Base-by-base conservation (phyloP, 2,329 filamentous ascomycete species). In the Neopestalotiopsis clavispora region DNA sequence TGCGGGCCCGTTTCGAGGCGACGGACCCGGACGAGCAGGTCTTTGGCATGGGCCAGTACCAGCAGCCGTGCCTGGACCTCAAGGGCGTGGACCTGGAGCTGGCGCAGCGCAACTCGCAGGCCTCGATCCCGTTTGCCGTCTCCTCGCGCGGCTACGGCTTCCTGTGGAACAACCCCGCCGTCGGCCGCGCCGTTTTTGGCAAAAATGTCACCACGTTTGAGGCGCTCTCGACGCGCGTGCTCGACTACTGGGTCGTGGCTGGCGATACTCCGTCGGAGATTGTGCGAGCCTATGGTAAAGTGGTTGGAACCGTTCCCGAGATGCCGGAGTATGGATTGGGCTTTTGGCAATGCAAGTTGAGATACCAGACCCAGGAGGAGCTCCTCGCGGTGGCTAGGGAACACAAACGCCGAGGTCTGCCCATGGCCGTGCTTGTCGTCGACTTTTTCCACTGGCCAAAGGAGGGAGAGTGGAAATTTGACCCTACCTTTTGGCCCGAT, bases 241-340 rank as follows among this genome's bases (percentile, higher is more conserved):
- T 92, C 0, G 90, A 92, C 72, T 91, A 90, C 72, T 91, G 89
- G 90, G 76, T 92, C 42, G 87, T 91, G 0, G 87, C 86, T 0
- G 88, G 86, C 0, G 84, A 87, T 52, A 82, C 81, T 0, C 89
- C 89, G 0, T 81, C 82, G 0, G 82, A 87, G 49, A 90, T 91
- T 57, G 83, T 86, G 6, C 81, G 87, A 69, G 81, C 84, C 0
- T 92, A 91, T 72, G 85, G 86, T 0, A 77, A 78, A 3, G 87
- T 82, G 1, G 90, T 89, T 0, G 90, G 90, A 0, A 85, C 82
- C 40, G 87, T 87, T 0, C 90, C 90, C 0, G 88, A 88, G 85
- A 91, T 92, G 89, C 90, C 90, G 1, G 89, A 91, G 72, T 91
- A 90, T 72, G 89, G 89, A 0, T 81, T 92, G 0, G 90, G 90